Conservation (phyloP, 202 grass and related monocot genomes). For the Alloteropsis angusta region DNA sequence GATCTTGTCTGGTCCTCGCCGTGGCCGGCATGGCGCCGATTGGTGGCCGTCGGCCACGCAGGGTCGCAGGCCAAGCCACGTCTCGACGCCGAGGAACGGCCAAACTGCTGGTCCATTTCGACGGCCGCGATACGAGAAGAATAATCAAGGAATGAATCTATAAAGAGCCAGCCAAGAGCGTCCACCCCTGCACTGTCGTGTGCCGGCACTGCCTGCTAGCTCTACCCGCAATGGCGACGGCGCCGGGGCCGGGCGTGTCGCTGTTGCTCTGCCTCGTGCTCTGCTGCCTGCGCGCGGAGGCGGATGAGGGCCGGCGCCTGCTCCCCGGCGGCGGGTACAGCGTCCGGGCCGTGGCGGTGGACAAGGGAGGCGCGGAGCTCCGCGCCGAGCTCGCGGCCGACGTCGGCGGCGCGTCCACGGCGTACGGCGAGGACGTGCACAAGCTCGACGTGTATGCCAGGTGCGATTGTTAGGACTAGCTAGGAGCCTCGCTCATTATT, state of each 20-base stretch:
- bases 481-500: too few relatives aligned
- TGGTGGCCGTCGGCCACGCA: background rate
- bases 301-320: background rate
- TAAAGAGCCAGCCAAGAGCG: too few relatives aligned
- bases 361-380: constrained; percentile 21
- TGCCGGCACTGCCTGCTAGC: too few relatives aligned
- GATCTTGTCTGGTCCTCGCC: background rate
- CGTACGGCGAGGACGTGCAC: constrained; percentile 30
- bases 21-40: background rate
- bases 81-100: background rate
- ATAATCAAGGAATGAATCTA: too few relatives aligned
- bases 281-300: background rate
- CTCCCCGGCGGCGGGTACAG: constrained; percentile 26
- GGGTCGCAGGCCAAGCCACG: too few relatives aligned
- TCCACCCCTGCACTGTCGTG: too few relatives aligned
- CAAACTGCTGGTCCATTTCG: background rate
- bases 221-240: constrained; percentile 8
- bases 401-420: background rate
- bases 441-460: constrained; percentile 46
- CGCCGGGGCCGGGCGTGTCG: background rate
- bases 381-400: constrained; percentile 22
- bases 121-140: background rate
- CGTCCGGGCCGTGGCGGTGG: constrained; percentile 7
- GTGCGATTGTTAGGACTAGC: constrained; percentile 1
- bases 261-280: constrained; percentile 20